Evolutionary conservation across 2,329 filamentous ascomycete species (phyloP).

Genomic region (Penicillium sp.): DNA sequence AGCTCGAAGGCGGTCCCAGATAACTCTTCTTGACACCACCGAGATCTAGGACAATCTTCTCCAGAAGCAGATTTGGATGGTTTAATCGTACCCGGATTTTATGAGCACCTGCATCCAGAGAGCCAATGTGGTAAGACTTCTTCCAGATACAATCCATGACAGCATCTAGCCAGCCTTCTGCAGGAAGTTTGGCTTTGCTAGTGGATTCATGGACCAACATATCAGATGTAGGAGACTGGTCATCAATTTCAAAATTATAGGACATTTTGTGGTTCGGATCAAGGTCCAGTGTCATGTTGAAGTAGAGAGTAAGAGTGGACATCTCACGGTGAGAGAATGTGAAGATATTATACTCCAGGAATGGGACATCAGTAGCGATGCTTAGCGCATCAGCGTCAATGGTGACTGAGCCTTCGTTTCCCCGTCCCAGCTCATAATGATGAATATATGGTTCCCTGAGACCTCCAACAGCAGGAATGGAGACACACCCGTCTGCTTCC

Average conservation of each 20-base stretch:
- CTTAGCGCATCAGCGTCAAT: neutral
- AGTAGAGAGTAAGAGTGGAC: constrained; percentile 41
- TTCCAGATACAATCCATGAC: constrained; percentile 20
- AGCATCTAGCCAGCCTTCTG: constrained; percentile 12
- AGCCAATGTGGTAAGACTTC: constrained; percentile 7
- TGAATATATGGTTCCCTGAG: constrained; percentile 6
- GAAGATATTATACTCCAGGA: constrained; percentile 62
- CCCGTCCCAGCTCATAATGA: constrained; percentile 12
- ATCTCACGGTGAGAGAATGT: constrained; percentile 56
- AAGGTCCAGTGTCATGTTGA: constrained; percentile 51
- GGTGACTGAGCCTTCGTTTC: constrained; percentile 6
- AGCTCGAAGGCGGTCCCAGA: constrained; percentile 51
- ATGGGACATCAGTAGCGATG: neutral
- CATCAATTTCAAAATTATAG: constrained; percentile 53
- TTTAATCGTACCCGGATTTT: constrained; percentile 28
- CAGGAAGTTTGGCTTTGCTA: constrained; percentile 7
- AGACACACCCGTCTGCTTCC: constrained; percentile 55
- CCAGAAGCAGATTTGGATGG: constrained; percentile 55
- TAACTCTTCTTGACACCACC: constrained; percentile 58
- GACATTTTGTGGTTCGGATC: constrained; percentile 52
- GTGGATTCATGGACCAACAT: constrained; percentile 8
- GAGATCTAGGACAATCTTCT: constrained; percentile 59
- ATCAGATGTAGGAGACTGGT: constrained; percentile 14
- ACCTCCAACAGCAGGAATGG: constrained; percentile 23
- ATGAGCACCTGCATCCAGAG: constrained; percentile 7